These are phyloP conservation scores for Mucor saturninus DNA, from an alignment of 371 early-diverging fungal genomes.

Conservation along the genomic window DNA sequence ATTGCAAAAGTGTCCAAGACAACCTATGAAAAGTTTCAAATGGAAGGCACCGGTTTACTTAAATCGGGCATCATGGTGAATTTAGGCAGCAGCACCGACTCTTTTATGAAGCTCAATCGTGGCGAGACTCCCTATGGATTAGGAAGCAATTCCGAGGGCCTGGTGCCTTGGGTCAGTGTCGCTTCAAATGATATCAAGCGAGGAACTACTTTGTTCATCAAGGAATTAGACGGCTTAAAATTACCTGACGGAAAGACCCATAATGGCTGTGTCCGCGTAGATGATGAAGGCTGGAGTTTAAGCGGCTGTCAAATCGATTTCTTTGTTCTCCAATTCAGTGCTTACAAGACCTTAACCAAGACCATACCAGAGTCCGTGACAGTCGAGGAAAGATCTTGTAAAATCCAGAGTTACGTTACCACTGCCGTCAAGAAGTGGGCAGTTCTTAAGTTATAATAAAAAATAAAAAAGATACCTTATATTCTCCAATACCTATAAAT, in stretches of 20 bases:
- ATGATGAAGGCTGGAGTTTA: conserved; percentile 57
- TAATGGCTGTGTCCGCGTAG: conserved; percentile 57
- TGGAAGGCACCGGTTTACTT: conserved; percentile 41
- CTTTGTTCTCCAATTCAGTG: conserved; percentile 31
- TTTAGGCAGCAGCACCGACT: conserved; percentile 12
- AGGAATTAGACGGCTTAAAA: conserved; percentile 42
- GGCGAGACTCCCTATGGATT: conserved; percentile 22
- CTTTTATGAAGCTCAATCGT: conserved; percentile 22
- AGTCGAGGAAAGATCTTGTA: conserved; percentile 15
- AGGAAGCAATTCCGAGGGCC: conserved; percentile 27
- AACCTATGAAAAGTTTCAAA: conserved; percentile 39
- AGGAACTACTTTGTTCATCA: conserved; percentile 52
- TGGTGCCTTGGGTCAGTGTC: conserved; percentile 49
- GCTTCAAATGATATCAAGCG: conserved; percentile 49
- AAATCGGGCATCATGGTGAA: conserved; percentile 33
- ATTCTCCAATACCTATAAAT: too few relatives aligned
- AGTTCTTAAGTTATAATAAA: conserved; percentile 14
- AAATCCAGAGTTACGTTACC: conserved; percentile 22
- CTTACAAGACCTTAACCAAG: conserved; percentile 14
- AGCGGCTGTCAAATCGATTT: conserved; percentile 50
- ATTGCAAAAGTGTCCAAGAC: conserved; percentile 30
- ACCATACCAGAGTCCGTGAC: conserved; percentile 20
- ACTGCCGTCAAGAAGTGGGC: conserved; percentile 27
- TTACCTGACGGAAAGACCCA: conserved; percentile 48
- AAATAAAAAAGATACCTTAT: neutral